Percentiles rank a stretch among this genome's conserved stretches.
These are phyloP conservation scores for Pichia rugopelliculosa DNA, from an alignment of 805 yeast species.

Conservation along the genomic window DNA sequence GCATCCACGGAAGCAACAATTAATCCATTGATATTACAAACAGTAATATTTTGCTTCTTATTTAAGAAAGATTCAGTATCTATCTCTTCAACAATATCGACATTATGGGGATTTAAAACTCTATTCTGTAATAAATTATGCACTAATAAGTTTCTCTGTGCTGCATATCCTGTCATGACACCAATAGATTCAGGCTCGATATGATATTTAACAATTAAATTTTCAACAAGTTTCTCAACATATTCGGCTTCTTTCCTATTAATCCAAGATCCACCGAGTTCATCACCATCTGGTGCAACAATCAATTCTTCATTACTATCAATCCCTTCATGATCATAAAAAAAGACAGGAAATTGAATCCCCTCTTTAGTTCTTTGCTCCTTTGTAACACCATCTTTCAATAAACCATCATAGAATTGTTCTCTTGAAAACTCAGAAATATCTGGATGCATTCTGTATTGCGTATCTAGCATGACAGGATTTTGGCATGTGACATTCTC, in stretches of 20 bases:
- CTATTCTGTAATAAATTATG: slow-evolving; percentile 38
- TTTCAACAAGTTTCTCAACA: slow-evolving; percentile 38
- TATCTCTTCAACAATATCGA: slow-evolving; percentile 40
- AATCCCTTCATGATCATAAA: slow-evolving; percentile 47
- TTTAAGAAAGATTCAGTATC: slow-evolving; percentile 56
- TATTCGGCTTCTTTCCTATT: slow-evolving; percentile 45
- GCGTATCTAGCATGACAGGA: slow-evolving; percentile 66
- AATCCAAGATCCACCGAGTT: slow-evolving; percentile 47
- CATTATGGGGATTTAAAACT: slow-evolving; percentile 46
- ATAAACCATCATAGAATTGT: slow-evolving; percentile 66
- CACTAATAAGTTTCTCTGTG: slow-evolving; percentile 58
- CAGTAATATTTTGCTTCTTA: slow-evolving; percentile 32
- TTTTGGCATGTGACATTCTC: slow-evolving; percentile 50
- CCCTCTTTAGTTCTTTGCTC: slow-evolving; percentile 67
- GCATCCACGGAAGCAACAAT: slow-evolving; percentile 65
- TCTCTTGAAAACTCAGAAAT: slow-evolving; percentile 79
- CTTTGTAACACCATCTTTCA: slow-evolving; percentile 71
- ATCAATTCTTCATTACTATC: slow-evolving; percentile 39
- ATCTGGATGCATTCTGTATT: slow-evolving; percentile 93
- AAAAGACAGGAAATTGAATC: slow-evolving; percentile 54
- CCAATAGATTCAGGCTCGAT: slow-evolving; percentile 47
- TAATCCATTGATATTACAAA: slow-evolving; percentile 37
- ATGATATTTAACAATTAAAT: slow-evolving; percentile 46
- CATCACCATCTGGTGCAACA: slow-evolving; percentile 30
- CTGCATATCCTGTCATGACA: slow-evolving; percentile 63